Conservation (phyloP, 768 basidiomycete species). For the Leccinum olivaceopallidum region DNA sequence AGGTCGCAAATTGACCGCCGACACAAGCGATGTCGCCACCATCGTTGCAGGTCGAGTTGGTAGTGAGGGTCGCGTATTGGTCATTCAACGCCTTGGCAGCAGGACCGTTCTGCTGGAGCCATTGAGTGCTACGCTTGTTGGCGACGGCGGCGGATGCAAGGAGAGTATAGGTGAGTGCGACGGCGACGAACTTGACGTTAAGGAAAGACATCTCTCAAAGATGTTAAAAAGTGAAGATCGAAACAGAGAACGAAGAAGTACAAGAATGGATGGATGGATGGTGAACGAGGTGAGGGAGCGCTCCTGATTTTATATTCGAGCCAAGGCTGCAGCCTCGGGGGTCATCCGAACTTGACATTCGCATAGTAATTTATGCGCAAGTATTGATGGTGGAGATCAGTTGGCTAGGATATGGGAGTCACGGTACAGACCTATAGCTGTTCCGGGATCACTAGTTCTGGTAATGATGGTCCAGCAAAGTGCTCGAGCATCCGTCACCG, state of each 20-base stretch:
- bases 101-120: slow-evolving; percentile 28
- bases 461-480: neutral
- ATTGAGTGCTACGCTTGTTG: slow-evolving; percentile 17
- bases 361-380: neutral
- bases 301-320: slow-evolving; percentile 4
- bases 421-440: neutral
- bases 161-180: slow-evolving; percentile 16
- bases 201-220: slow-evolving; percentile 20
- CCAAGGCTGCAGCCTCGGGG: neutral
- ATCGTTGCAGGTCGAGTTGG: slow-evolving; percentile 18
- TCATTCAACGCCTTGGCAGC: slow-evolving; percentile 27
- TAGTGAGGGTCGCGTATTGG: slow-evolving; percentile 16
- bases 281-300: neutral
- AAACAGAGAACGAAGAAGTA: neutral
- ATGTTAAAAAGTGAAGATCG: slow-evolving; percentile 7
- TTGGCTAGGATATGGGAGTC: neutral
- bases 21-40: slow-evolving; percentile 22
- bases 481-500: neutral
- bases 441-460: neutral
- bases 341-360: no score
- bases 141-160: slow-evolving; percentile 22
- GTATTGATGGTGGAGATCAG: slow-evolving; percentile 3
- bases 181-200: slow-evolving; percentile 16
- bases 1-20: slow-evolving; percentile 15
- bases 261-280: neutral